Base-by-base conservation (phyloP, 345 rosid species). In the Citrus trifoliata region DNA sequence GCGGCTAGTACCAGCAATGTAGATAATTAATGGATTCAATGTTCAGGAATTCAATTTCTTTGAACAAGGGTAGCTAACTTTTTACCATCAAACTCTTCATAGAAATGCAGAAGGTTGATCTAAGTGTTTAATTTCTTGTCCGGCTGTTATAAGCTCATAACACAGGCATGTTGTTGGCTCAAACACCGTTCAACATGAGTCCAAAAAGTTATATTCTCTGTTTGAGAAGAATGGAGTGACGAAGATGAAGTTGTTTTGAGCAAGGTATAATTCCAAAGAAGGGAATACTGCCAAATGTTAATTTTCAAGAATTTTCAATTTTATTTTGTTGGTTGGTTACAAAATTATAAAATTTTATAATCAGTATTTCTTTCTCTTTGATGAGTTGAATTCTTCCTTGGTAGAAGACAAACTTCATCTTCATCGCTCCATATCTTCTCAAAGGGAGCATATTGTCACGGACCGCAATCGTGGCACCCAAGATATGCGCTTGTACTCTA, bases 101-200 rank as follows among this genome's bases (percentile, higher is more conserved):
- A 56, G 55, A 70, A 63, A 40, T 37, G 46, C 66, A 75, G 55
- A 64, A 37, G 35, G 10, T 73, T 77, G 74, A 76, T 53, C 70
- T 55, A 51, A 73, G 64, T 62, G 10, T 48, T 51, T 38, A 38
- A 38, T 38, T 22, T 71, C 10, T 67, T 80, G 10, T 51, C 81
- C 92, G 95, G 97, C 60, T 95, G 98, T 86, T 95, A 93, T 10
- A 91, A 95, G 85, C 93, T 95, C 74, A 87, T 93, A 74, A 95
- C 94, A 30, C 91, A 93, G 48, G 48, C 14, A 42, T 42, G 48
- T 42, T 42, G 4, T 42, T 42, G 48, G 48, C 14, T 42, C 48
- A 42, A 42, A 42, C 13, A 42, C 48, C 14, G 48, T 42, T 42
- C 48, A 42, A 10, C 48, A 42, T 10, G 48, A 42, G 14, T 42